Evolutionary conservation across 495 filamentous ascomycete genomes (phyloP).

Genomic region (Pseudoneurospora amorphoporcata): DNA sequence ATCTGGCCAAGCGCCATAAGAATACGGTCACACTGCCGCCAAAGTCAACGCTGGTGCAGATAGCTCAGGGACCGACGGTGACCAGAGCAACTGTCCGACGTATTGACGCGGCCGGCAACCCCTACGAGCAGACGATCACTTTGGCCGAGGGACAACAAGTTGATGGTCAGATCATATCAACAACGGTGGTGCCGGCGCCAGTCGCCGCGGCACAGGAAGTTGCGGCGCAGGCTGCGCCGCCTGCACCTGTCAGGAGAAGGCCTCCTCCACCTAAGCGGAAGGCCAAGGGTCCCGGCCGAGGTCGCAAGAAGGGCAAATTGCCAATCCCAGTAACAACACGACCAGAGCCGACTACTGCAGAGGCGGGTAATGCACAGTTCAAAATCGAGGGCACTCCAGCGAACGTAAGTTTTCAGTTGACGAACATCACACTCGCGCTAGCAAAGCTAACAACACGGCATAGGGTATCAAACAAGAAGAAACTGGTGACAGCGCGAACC

Average conservation of each 20-base stretch:
- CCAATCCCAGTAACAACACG: slow-evolving; percentile 18
- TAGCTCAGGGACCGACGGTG: slow-evolving; percentile 38
- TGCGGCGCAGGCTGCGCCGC: slow-evolving; percentile 8
- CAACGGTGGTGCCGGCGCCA: slow-evolving; percentile 36
- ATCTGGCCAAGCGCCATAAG: slow-evolving; percentile 77
- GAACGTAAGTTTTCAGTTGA: slow-evolving; percentile 15
- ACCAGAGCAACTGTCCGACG: slow-evolving; percentile 69
- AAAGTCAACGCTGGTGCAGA: slow-evolving; percentile 29
- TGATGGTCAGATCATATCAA: slow-evolving; percentile 66
- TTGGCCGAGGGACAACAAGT: slow-evolving; percentile 71
- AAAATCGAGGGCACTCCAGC: slow-evolving; percentile 25
- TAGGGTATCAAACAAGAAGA: slow-evolving; percentile 30
- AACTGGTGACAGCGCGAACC: slow-evolving; percentile 29
- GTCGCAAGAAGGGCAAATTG: slow-evolving; percentile 55
- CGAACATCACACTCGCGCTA: background rate
- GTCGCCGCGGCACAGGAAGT: slow-evolving; percentile 15
- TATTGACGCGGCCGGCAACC: slow-evolving; percentile 65
- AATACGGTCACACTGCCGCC: slow-evolving; percentile 44
- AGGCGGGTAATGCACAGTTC: background rate
- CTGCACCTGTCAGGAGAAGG: slow-evolving; percentile 42
- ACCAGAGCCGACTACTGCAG: slow-evolving; percentile 23
- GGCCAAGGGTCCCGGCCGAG: slow-evolving; percentile 55
- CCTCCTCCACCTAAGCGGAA: slow-evolving; percentile 70
- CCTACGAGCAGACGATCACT: slow-evolving; percentile 69
- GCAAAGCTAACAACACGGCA: background rate